A percentile compares a stretch with the other conserved stretches of the same genome.
Conservation (phyloP, 202 grass and related monocot species). For the Zoysia matrella region DNA sequence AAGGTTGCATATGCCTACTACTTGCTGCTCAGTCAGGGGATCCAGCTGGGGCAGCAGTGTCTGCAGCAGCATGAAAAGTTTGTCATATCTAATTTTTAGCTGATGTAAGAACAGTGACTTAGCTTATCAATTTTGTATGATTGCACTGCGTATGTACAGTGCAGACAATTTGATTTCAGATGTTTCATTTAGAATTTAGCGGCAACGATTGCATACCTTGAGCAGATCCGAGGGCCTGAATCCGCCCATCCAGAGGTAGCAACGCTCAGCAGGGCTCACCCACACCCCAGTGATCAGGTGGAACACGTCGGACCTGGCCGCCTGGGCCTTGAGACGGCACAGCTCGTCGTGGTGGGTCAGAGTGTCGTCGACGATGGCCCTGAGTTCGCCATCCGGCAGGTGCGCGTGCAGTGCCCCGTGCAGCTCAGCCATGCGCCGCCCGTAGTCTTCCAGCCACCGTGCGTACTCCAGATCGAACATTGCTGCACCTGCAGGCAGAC, state of each 20-base stretch:
- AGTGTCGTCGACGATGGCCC: conserved; percentile 62
- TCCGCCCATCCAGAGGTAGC: conserved; percentile 90
- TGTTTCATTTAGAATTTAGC: neutral
- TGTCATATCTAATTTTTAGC: neutral
- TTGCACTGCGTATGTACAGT: neutral
- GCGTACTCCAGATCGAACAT: conserved; percentile 84
- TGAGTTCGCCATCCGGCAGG: conserved; percentile 69
- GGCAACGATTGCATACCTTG: conserved; percentile 26
- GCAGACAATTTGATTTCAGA: neutral
- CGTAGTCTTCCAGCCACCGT: conserved; percentile 73
- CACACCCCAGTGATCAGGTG: conserved; percentile 86
- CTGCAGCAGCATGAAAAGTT: conserved; percentile 44
- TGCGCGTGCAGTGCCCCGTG: conserved; percentile 58
- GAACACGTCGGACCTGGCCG: conserved; percentile 72
- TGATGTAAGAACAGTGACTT: neutral
- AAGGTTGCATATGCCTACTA: conserved; percentile 73
- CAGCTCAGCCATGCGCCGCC: conserved; percentile 66
- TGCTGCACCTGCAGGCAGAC: conserved; percentile 39
- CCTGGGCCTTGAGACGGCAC: conserved; percentile 58
- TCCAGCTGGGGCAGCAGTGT: conserved; percentile 76
- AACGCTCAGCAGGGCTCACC: conserved; percentile 72
- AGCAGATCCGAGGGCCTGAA: conserved; percentile 86
- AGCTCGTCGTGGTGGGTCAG: conserved; percentile 70
- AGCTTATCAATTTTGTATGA: neutral
- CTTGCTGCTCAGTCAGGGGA: conserved; percentile 86